Base-by-base conservation (phyloP, 306 rosid genomes). In the Quercus parvula region DNA sequence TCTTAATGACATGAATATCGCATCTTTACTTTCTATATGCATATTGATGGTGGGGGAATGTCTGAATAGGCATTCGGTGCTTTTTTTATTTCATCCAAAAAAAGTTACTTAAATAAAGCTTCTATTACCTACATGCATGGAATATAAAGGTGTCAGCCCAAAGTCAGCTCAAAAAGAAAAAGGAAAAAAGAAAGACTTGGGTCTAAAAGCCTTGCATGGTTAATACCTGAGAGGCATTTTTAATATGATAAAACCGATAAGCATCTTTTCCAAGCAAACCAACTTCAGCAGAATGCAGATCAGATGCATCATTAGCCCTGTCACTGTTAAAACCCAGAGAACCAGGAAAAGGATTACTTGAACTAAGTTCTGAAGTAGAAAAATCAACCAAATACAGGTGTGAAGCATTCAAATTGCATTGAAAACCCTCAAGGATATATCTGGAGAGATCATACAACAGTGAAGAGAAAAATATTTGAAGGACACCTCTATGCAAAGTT, bases 171-270 rank as follows among this genome's bases (percentile, higher is more conserved):
- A 17, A 27, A 3, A 52, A 2, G 66, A 6, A 15, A 13, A 38
- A 5, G 17, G 41, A 12, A 6, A 77, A 69, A 81, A 72, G 81
- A 68, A 73, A 75, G 15, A 22, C 52, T 71, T n/a, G 71, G 15
- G 44, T 41, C 30, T 57, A 56, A 67, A 68, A 33, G 52, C 6
- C 51, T 35, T 35, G 52, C 27, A 24, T 68, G 52, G 67, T 56
- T 18, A 33, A 73, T 90, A 95, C 99, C 99, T 95, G 97, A 75
- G 88, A 79, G 83, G 72, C 85, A 77, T 87, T 83, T 84, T 86
- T 86, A 64, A 92, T 76, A 82, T 95, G 98, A 81, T 92, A 93
- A 83, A 91, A 93, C 35, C 83, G 85, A 85, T 87, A 77, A 25
- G 74, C 81, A 72, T 33, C 86, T 20, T 82, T 87, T 75, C 88